These are phyloP conservation scores for Colletotrichum simmondsii DNA, from an alignment of 2,329 filamentous ascomycete genomes.

Conservation along the genomic window DNA sequence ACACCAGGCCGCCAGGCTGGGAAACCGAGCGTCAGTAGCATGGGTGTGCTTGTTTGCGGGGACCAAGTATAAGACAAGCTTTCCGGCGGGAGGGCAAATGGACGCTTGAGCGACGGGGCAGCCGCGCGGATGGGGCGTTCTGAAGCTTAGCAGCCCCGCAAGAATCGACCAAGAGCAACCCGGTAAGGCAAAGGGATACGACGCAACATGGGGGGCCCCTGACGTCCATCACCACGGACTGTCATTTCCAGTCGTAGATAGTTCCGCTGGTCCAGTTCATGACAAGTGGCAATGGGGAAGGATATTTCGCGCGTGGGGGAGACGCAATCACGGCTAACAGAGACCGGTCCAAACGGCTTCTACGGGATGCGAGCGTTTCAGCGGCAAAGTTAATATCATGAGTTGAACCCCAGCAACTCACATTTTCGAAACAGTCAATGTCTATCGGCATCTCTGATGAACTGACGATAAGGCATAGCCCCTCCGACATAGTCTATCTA, in stretches of 20 bases:
- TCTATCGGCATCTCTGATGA: background rate
- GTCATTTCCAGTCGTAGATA: background rate
- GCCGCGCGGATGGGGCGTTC: background rate
- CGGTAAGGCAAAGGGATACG: background rate
- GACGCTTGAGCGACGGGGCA: background rate
- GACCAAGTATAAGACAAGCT: background rate
- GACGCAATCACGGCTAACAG: background rate
- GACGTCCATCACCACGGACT: background rate
- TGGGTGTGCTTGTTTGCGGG: background rate
- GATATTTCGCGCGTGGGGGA: background rate
- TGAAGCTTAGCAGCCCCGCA: background rate
- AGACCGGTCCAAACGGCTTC: background rate
- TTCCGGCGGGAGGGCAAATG: background rate
- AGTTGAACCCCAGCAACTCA: constrained; percentile 8
- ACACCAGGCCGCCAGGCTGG: background rate
- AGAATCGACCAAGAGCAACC: background rate
- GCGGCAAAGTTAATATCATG: constrained; percentile 11
- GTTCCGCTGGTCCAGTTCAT: background rate
- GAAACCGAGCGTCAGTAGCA: background rate
- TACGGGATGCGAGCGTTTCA: constrained; percentile 12
- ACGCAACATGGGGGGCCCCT: background rate
- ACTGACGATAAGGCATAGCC: background rate
- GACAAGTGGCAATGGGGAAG: background rate
- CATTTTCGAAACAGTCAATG: constrained; percentile 1
- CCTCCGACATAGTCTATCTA: constrained; percentile 4